Percentiles rank a stretch among this genome's conserved stretches.
phyloP scores from a whole-genome alignment of 257 asterid species.

The Solanum phureja region DNA sequence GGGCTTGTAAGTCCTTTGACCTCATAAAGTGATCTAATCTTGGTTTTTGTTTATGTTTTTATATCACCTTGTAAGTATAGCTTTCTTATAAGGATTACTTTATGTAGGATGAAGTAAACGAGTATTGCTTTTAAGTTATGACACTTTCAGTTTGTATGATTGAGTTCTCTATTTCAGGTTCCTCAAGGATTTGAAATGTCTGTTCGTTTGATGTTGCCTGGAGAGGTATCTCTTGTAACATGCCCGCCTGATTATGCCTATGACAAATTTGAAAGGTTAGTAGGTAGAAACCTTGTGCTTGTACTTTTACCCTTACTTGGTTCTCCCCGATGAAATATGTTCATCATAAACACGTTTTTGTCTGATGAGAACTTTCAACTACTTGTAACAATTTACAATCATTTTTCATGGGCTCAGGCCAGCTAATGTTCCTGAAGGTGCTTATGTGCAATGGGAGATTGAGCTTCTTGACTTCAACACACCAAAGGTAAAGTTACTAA shows the following conservation, averaged over 20 bases:
- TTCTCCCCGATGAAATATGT: background rate
- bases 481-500: conserved; percentile 46
- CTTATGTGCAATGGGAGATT: conserved; percentile 83
- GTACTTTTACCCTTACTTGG: background rate
- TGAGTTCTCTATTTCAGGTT: conserved; percentile 39
- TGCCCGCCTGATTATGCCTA: conserved; percentile 99
- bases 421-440: conserved; percentile 74
- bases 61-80: background rate
- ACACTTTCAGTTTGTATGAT: background rate
- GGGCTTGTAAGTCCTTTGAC: conserved; percentile 71
- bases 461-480: conserved; percentile 95
- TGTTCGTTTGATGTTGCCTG: conserved; percentile 91
- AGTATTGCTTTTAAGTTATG: background rate
- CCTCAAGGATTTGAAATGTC: conserved; percentile 99
- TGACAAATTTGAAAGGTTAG: conserved; percentile 85
- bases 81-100: background rate
- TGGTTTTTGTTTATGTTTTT: background rate
- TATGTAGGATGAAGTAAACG: background rate
- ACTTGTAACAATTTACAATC: background rate
- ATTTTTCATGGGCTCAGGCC: conserved; percentile 40
- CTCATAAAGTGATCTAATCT: background rate
- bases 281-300: background rate
- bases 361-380: background rate
- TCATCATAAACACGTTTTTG: background rate
- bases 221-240: conserved; percentile 78